Percentiles rank a stretch among this genome's conserved stretches.
Evolutionary conservation across 2,329 filamentous ascomycete genomes (phyloP).

Genomic region (Neocatenulostroma microsporum): DNA sequence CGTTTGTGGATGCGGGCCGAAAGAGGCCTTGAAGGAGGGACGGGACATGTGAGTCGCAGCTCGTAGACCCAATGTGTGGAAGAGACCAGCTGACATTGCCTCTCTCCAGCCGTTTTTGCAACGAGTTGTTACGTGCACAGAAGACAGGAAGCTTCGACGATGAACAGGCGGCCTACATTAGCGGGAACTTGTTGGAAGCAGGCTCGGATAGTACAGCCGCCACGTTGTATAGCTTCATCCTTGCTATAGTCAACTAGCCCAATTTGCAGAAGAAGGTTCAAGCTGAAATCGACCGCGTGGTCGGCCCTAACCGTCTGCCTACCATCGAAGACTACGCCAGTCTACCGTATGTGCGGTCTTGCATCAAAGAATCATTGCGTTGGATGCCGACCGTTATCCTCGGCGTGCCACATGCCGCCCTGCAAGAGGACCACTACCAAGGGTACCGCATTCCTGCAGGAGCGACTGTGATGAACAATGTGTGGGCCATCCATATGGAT

Average conservation of each 20-base stretch:
- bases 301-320: conserved; percentile 38
- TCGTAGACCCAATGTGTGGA: too few species aligned
- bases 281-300: conserved; percentile 28
- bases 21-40: too few species aligned
- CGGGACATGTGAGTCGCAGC: too few species aligned
- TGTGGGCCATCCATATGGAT: conserved; percentile 36
- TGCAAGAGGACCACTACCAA: conserved; percentile 30
- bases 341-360: conserved; percentile 25
- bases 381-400: conserved; percentile 26
- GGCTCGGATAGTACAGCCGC: conserved; percentile 25
- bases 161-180: conserved; percentile 28
- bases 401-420: conserved; percentile 27
- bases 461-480: conserved; percentile 30
- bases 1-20: too few species aligned
- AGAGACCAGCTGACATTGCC: too few species aligned
- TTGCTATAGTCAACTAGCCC: conserved; percentile 21
- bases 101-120: too few species aligned
- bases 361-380: conserved; percentile 30
- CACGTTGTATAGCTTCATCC: conserved; percentile 24
- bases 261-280: conserved; percentile 15
- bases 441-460: conserved; percentile 37
- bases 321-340: conserved; percentile 27
- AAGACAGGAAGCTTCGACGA: conserved; percentile 20
- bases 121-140: conserved; percentile 18
- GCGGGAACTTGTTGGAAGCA: conserved; percentile 27